Base-by-base conservation (phyloP, 768 basidiomycete genomes). In the Cantharellus anzutake region DNA sequence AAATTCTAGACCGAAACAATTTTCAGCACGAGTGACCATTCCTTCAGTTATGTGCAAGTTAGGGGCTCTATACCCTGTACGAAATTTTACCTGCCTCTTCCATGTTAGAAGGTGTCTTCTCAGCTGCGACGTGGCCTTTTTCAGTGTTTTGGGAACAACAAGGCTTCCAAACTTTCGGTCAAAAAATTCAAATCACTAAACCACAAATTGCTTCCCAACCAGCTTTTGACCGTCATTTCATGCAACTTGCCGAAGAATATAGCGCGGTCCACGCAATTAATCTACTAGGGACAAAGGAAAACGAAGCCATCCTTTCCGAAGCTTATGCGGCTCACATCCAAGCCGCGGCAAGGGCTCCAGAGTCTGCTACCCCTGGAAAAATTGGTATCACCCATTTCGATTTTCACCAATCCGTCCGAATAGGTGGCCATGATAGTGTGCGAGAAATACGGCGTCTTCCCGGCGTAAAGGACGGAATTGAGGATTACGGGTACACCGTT, bases 121-220 rank as follows among this genome's bases (percentile, higher is more conserved):
- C 59, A 14, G 5, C 41, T 52, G 34, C 52, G 41, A 62, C 53
- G n/a, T 40, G 20, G 16, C 34, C 41, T 51, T 58, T 59, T 59
- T 52, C 67, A 92, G 91, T 98, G 61, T 99, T 99, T 69, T 99
- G 96, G 96, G 94, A 98, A 69, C 94, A 99, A 67, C 91, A 94
- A 71, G 92, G 90, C 37, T 69, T 93, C 44, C 90, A 93, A 67
- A 93, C 94, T 0, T 92, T 99, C 67, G 88, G 91, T 42, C 91
- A 90, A 64, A 80, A 81, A 60, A 90, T 99, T 48, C 92, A 97
- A 68, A 89, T 99, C 62, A 93, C 91, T 7, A 83, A 93, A 7
- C 94, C 96, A 0, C 84, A 89, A 65, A 68, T 71, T 44, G 90
- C 92, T 2, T 93, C 93, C 0, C 94, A 98, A 65, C 93, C 93